Evolutionary conservation across 2,329 filamentous ascomycete species (phyloP).

Genomic region (Ceratocystis cacaofunesta): DNA sequence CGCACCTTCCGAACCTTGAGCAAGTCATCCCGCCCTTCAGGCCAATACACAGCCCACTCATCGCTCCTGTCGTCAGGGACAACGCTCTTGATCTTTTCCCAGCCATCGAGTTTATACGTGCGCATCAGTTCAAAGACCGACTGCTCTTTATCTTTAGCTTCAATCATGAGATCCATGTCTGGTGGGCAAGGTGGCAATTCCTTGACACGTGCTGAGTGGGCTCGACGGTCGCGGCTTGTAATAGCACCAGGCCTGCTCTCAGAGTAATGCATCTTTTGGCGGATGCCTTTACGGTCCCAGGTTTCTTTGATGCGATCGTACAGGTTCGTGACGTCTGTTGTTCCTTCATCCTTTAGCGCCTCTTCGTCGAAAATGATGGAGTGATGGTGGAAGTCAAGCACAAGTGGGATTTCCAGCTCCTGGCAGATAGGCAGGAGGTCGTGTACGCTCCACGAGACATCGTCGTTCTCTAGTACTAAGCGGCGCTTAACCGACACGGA

Average conservation of each 20-base stretch:
- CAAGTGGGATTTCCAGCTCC: constrained; percentile 82
- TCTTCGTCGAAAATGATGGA: constrained; percentile 77
- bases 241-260: constrained; percentile 50
- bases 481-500: constrained; percentile 60
- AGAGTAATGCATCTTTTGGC: constrained; percentile 93
- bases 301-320: constrained; percentile 67
- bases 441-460: constrained; percentile 84
- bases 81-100: constrained; percentile 59
- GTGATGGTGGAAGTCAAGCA: constrained; percentile 89
- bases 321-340: constrained; percentile 58
- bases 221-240: constrained; percentile 51
- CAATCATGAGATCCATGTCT: constrained; percentile 95
- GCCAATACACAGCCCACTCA: constrained; percentile 41
- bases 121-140: constrained; percentile 90
- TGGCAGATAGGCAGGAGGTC: constrained; percentile 82
- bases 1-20: constrained; percentile 62
- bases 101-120: constrained; percentile 69
- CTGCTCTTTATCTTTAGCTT: constrained; percentile 96
- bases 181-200: constrained; percentile 67
- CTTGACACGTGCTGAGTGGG: constrained; percentile 67
- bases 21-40: constrained; percentile 80
- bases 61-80: constrained; percentile 42
- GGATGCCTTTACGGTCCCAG: constrained; percentile 72
- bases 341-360: constrained; percentile 74
- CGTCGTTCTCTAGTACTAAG: constrained; percentile 85